Conservation (phyloP, 768 basidiomycete genomes). For the Psilocybe sp. region DNA sequence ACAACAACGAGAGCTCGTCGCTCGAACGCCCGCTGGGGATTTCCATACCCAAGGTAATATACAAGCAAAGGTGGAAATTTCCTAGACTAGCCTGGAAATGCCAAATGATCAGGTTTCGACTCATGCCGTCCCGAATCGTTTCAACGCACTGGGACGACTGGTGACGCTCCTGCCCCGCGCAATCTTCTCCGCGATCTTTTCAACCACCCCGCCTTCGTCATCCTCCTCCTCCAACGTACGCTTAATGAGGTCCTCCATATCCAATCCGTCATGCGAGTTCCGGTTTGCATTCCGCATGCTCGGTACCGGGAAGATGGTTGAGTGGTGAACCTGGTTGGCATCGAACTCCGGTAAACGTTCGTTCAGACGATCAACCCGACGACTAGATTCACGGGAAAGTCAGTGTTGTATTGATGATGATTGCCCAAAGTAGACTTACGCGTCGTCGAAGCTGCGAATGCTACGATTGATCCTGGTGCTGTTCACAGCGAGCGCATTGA, state of each 20-base stretch:
- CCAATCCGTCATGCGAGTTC: constrained; percentile 39
- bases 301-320: constrained; percentile 55
- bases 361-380: constrained; percentile 69
- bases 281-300: constrained; percentile 49
- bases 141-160: constrained; percentile 50
- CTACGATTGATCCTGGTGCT: constrained; percentile 54
- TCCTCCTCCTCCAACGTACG: constrained; percentile 59
- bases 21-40: too few species aligned
- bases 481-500: constrained; percentile 62
- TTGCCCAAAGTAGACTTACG: constrained; percentile 42
- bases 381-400: constrained; percentile 35
- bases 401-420: background rate
- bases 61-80: too few species aligned
- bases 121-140: constrained; percentile 54
- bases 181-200: constrained; percentile 61
- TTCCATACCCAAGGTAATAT: too few species aligned
- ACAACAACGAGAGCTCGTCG: too few species aligned
- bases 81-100: too few species aligned
- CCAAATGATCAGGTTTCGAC: too few species aligned
- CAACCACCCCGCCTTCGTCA: constrained; percentile 49
- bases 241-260: constrained; percentile 68
- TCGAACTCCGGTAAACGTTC: constrained; percentile 69
- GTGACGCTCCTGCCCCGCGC: constrained; percentile 47
- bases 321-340: constrained; percentile 18
- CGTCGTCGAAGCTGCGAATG: constrained; percentile 75